These are phyloP conservation scores for Chlamydomonas urium DNA, from an alignment of 139 green algal species.

Conservation along the genomic window DNA sequence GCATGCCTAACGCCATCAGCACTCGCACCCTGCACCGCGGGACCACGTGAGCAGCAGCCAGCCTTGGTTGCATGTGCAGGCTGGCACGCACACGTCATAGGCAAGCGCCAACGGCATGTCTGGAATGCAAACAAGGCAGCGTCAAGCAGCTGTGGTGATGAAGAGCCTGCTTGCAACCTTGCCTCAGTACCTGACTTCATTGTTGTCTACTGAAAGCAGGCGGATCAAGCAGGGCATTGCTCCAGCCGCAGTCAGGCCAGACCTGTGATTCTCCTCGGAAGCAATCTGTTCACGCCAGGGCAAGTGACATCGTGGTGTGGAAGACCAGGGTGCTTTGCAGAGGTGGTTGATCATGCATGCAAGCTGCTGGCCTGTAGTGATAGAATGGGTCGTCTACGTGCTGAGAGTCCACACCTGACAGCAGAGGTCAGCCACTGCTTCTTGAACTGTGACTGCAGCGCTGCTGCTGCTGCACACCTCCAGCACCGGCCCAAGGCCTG, in stretches of 20 bases:
- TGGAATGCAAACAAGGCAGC: background rate
- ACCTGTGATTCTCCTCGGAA: background rate
- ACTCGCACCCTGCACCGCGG: background rate
- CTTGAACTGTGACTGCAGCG: background rate
- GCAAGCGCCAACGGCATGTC: background rate
- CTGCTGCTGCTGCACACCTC: background rate
- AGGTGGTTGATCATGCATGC: no score
- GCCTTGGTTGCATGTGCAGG: no score
- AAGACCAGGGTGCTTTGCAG: no score
- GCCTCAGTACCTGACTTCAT: no score
- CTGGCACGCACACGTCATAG: background rate
- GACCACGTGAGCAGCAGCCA: no score
- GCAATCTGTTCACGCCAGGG: background rate
- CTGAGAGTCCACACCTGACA: background rate
- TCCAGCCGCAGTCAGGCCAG: background rate
- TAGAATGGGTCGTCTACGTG: background rate
- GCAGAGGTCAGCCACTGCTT: background rate
- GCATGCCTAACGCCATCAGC: slow-evolving; percentile 4
- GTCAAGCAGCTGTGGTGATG: background rate
- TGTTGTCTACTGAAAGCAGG: no score
- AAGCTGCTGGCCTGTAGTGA: background rate
- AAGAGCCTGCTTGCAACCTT: background rate
- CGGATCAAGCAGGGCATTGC: no score
- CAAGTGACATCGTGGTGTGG: background rate
- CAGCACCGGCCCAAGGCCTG: background rate